Conservation (phyloP, 176 grass and related monocot genomes). For the Carex parvula region DNA sequence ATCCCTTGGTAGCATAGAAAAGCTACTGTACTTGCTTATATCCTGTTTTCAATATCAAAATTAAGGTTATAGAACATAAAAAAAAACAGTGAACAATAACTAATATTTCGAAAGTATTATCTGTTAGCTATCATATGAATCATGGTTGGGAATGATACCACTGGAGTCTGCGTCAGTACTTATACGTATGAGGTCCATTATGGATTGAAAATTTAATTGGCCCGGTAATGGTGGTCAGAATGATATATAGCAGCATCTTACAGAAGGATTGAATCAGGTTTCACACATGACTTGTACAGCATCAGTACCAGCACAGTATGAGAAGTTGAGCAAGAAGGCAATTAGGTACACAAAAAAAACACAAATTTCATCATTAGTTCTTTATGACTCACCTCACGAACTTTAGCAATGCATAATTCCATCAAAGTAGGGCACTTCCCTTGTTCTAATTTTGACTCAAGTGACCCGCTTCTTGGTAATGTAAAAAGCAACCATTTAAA, state of each 20-base stretch:
- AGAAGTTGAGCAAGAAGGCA: background rate
- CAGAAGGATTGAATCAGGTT: background rate
- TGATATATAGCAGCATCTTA: background rate
- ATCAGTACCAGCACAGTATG: background rate
- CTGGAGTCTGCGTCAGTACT: background rate
- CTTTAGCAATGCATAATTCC: constrained; percentile 80
- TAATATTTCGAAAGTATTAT: background rate
- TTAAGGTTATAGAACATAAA: background rate
- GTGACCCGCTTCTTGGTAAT: constrained; percentile 45
- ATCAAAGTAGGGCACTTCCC: constrained; percentile 59
- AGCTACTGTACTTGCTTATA: constrained; percentile 66
- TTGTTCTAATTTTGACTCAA: constrained; percentile 20
- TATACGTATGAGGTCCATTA: background rate
- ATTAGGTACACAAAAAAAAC: background rate
- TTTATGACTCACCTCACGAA: constrained; percentile 48
- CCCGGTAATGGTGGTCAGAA: no score
- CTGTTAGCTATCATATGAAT: background rate
- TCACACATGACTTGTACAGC: background rate
- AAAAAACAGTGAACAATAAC: background rate
- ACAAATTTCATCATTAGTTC: background rate
- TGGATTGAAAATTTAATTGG: background rate
- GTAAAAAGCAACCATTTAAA: constrained; percentile 79
- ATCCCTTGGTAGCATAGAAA: constrained; percentile 83
- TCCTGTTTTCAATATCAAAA: constrained; percentile 51
- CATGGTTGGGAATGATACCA: background rate